Evolutionary conservation across 306 rosid species (phyloP).

Genomic region (Herpetospermum pedunculosum): DNA sequence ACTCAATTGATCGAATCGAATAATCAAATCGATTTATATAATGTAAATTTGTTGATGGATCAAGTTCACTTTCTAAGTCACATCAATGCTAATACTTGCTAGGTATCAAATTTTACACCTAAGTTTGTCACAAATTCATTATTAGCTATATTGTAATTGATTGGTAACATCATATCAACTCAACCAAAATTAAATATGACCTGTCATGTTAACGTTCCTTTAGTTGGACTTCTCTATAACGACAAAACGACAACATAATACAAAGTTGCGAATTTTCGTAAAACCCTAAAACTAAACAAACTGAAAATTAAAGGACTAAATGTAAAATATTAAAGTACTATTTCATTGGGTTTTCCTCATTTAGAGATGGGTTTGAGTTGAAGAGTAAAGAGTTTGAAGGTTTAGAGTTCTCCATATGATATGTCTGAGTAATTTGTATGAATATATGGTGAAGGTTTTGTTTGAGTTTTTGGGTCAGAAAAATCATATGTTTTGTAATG

Average conservation of each 20-base stretch:
- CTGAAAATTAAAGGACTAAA: not conserved
- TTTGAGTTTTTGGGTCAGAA: not conserved
- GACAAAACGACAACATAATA: not conserved
- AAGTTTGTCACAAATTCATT: not conserved
- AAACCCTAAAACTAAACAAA: not conserved
- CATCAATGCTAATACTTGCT: not conserved
- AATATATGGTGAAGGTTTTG: conserved; percentile 1
- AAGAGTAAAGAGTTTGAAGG: not conserved
- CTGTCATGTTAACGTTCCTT: not conserved
- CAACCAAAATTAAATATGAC: not conserved
- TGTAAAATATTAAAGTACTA: not conserved
- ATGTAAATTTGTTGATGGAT: not conserved
- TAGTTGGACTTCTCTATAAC: not conserved
- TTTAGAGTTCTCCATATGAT: not conserved
- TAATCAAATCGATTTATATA: not conserved
- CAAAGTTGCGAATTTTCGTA: too few species aligned
- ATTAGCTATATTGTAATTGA: not conserved
- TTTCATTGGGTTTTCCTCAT: not conserved
- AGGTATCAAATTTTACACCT: too few species aligned
- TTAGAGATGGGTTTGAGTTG: not conserved
- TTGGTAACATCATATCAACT: not conserved
- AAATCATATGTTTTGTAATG: not conserved
- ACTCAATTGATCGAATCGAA: not conserved
- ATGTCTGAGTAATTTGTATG: not conserved
- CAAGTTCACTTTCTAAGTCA: not conserved